Percentiles rank a stretch among this genome's conserved stretches.
phyloP scores from a whole-genome alignment of 768 basidiomycete genomes.

The Suillus subalutaceus region DNA sequence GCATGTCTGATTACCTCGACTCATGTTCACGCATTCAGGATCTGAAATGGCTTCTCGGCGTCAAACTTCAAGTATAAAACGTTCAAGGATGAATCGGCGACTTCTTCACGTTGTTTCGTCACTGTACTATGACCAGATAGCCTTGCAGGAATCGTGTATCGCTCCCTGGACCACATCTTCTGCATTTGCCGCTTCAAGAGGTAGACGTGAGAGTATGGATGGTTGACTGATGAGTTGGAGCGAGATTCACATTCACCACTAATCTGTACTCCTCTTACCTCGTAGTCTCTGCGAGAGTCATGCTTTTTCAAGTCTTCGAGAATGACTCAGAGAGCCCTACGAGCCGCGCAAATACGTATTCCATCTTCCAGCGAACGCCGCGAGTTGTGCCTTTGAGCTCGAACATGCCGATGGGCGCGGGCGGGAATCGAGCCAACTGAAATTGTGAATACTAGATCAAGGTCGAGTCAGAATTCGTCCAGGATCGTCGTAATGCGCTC shows the following conservation, averaged over 20 bases:
- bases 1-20: neutral
- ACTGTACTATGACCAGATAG: constrained; percentile 4
- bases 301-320: constrained; percentile 43
- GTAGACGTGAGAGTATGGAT: constrained; percentile 43
- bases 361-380: constrained; percentile 56
- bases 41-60: neutral
- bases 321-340: constrained; percentile 43
- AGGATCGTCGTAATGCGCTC: neutral
- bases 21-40: neutral
- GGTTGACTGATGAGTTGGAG: constrained; percentile 42
- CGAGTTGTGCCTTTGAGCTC: constrained; percentile 57
- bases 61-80: neutral
- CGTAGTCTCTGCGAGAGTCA: constrained; percentile 47
- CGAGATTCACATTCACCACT: neutral
- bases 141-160: constrained; percentile 38
- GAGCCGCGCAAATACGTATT: constrained; percentile 55
- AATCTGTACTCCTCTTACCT: constrained; percentile 4
- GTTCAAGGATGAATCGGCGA: neutral
- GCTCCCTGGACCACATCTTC: constrained; percentile 25
- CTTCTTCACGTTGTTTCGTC: neutral
- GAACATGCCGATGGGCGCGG: constrained; percentile 42
- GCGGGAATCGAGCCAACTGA: constrained; percentile 58
- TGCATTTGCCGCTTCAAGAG: constrained; percentile 44
- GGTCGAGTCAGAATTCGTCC: neutral
- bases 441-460: constrained; percentile 52